Conservation (phyloP, 163 green algal species). For the Volvox carteri region DNA sequence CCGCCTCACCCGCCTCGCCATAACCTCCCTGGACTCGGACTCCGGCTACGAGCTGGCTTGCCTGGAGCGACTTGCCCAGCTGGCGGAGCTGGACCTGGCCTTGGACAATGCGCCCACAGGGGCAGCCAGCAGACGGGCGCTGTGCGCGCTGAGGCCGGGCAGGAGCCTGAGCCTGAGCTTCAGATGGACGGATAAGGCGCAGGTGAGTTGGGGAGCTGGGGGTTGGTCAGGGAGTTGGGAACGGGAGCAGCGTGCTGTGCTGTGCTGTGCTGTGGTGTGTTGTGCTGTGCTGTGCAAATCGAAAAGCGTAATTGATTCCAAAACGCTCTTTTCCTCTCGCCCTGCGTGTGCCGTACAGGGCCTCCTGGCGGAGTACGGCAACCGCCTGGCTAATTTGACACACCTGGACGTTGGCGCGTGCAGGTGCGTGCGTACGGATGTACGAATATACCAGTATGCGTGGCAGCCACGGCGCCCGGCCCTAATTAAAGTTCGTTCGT, state of each 20-base stretch:
- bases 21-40: constrained; percentile 50
- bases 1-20: constrained; percentile 37
- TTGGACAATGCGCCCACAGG: constrained; percentile 31
- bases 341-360: background rate
- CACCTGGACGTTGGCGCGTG: constrained; percentile 54
- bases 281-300: no score
- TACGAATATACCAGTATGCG: no score
- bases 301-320: background rate
- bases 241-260: no score
- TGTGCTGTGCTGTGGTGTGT: no score
- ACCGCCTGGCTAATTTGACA: constrained; percentile 35
- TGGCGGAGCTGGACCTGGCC: constrained; percentile 52
- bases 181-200: constrained; percentile 46
- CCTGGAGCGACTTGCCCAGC: constrained; percentile 23
- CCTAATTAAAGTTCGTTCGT: no score
- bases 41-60: constrained; percentile 48
- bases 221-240: background rate
- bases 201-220: constrained; percentile 16
- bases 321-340: background rate
- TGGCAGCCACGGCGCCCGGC: no score
- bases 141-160: constrained; percentile 42
- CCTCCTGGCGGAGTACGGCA: constrained; percentile 45
- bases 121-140: background rate
- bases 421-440: constrained; percentile 45
- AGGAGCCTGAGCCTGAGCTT: constrained; percentile 39